These are phyloP conservation scores for Durotheca rogersii DNA, from an alignment of 495 filamentous ascomycete genomes.

Conservation along the genomic window DNA sequence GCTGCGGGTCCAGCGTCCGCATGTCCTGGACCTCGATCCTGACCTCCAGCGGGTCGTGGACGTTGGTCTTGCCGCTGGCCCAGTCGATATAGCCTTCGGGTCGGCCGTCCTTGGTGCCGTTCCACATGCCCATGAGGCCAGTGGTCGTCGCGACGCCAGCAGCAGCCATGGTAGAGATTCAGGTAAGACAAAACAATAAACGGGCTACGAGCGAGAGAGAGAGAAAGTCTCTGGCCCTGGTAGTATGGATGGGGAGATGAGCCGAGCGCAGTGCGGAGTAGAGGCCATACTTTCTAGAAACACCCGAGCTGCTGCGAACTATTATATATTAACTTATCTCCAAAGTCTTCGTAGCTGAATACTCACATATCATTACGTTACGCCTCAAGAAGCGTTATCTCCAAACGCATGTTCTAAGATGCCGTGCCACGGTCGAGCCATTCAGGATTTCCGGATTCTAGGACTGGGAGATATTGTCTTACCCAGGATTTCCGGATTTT, in stretches of 20 bases:
- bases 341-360: too few relatives aligned
- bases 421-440: slow-evolving; percentile 4
- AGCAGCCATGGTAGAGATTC: slow-evolving; percentile 26
- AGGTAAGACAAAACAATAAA: neutral
- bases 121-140: slow-evolving; percentile 37
- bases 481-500: too few relatives aligned
- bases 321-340: too few relatives aligned
- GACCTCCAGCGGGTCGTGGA: slow-evolving; percentile 30
- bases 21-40: slow-evolving; percentile 34
- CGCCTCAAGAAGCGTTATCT: too few relatives aligned
- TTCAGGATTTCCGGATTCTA: slow-evolving; percentile 21
- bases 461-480: slow-evolving; percentile 1
- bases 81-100: slow-evolving; percentile 31
- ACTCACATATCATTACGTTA: too few relatives aligned
- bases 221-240: too few relatives aligned
- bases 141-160: slow-evolving; percentile 31
- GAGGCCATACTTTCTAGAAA: too few relatives aligned
- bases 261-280: slow-evolving; percentile 8
- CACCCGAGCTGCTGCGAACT: too few relatives aligned
- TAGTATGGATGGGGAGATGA: slow-evolving; percentile 1
- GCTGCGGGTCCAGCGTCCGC: slow-evolving; percentile 26
- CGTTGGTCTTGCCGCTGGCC: slow-evolving; percentile 28
- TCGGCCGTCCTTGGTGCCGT: slow-evolving; percentile 30
- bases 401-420: too few relatives aligned
- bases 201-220: too few relatives aligned